These are phyloP conservation scores for Pichia cephalocereana DNA, from an alignment of 805 yeast species.

Conservation along the genomic window DNA sequence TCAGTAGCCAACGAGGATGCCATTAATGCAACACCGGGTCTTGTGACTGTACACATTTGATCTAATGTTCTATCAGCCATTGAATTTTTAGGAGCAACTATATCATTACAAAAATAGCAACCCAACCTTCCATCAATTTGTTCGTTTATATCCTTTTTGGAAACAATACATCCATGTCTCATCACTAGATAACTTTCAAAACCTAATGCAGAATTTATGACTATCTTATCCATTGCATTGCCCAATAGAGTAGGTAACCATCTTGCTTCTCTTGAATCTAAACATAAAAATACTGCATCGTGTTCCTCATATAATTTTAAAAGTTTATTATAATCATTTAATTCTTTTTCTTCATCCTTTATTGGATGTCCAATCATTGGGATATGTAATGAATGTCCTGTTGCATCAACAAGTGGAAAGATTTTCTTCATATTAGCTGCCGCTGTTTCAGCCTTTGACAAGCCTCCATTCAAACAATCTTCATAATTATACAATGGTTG, in stretches of 20 bases:
- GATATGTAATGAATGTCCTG: conserved; percentile 61
- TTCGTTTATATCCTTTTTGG: conserved; percentile 15
- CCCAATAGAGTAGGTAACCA: conserved; percentile 95
- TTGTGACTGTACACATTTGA: conserved; percentile 97
- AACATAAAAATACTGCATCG: conserved; percentile 70
- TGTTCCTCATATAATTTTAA: conserved; percentile 48
- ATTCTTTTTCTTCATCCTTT: conserved; percentile 43
- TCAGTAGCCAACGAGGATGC: conserved; percentile 88
- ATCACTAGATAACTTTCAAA: conserved; percentile 89
- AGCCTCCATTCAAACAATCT: conserved; percentile 74
- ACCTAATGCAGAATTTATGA: conserved; percentile 89
- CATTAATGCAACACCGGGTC: conserved; percentile 90
- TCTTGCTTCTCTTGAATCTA: conserved; percentile 93
- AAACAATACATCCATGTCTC: conserved; percentile 66
- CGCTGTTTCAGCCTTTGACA: conserved; percentile 69
- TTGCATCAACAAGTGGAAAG: conserved; percentile 66
- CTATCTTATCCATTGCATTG: conserved; percentile 55
- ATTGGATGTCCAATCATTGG: conserved; percentile 97
- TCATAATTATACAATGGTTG: conserved; percentile 78
- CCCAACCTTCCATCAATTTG: conserved; percentile 48
- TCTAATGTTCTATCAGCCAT: conserved; percentile 83
- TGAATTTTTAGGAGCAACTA: conserved; percentile 88
- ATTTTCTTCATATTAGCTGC: conserved; percentile 62
- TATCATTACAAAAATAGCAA: conserved; percentile 93
- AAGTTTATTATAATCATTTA: conserved; percentile 43